A percentile compares a stretch with the other conserved stretches of the same genome.
phyloP scores from a whole-genome alignment of 163 green algal species.

The Smithsoniella earleae region DNA sequence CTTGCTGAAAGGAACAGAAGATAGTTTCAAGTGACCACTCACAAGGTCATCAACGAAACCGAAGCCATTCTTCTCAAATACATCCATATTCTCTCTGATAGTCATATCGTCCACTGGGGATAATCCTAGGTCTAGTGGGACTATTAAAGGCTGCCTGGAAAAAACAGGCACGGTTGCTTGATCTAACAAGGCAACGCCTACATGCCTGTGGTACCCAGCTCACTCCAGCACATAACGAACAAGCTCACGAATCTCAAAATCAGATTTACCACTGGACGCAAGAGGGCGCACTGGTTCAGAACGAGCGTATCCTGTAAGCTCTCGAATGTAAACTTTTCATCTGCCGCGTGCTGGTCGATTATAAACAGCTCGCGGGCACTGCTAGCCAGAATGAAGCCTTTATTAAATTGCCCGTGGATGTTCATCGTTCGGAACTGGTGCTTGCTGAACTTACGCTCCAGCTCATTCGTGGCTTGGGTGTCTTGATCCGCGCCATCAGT shows the following conservation, averaged over 20 bases:
- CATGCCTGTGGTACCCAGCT: too few species aligned
- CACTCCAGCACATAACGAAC: too few species aligned
- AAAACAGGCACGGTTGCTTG: too few species aligned
- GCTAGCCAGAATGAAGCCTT: slow-evolving; percentile 90
- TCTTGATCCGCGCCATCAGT: neutral
- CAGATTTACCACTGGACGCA: too few species aligned
- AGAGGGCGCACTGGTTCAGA: slow-evolving; percentile 43
- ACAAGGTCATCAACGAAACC: slow-evolving; percentile 25
- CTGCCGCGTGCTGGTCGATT: slow-evolving; percentile 90
- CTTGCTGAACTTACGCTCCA: slow-evolving; percentile 85
- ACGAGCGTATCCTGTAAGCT: slow-evolving; percentile 44
- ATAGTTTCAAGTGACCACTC: slow-evolving; percentile 2
- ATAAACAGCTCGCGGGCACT: slow-evolving; percentile 82
- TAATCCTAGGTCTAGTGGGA: slow-evolving; percentile 48
- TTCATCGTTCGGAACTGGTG: slow-evolving; percentile 69
- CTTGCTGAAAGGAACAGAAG: slow-evolving; percentile 35
- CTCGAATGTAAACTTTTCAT: slow-evolving; percentile 97
- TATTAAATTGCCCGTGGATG: slow-evolving; percentile 92
- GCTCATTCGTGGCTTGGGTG: slow-evolving; percentile 49
- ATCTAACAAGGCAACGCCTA: too few species aligned
- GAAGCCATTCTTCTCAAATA: slow-evolving; percentile 33
- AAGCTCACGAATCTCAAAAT: too few species aligned
- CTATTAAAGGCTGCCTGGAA: slow-evolving; percentile 77
- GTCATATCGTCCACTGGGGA: slow-evolving; percentile 52
- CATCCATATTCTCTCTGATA: slow-evolving; percentile 39